These are phyloP conservation scores for Cladophialophora chaetospira DNA, from an alignment of 2,329 filamentous ascomycete genomes.

Conservation along the genomic window DNA sequence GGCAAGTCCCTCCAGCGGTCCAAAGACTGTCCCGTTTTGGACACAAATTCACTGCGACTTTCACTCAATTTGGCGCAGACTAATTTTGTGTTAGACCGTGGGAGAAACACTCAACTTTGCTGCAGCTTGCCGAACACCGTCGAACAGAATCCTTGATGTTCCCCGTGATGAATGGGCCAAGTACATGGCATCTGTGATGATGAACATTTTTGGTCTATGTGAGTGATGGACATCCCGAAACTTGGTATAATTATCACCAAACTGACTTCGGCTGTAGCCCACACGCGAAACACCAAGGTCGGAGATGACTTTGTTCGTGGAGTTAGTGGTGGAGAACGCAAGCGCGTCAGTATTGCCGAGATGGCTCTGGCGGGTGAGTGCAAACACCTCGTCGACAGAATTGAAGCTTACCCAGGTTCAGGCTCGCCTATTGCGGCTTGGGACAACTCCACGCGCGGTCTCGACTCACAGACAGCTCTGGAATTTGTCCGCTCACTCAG, in stretches of 20 bases:
- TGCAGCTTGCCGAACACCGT: slow-evolving; percentile 54
- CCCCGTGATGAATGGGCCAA: slow-evolving; percentile 22
- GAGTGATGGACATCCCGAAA: no score
- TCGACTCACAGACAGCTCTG: slow-evolving; percentile 59
- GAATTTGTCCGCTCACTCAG: slow-evolving; percentile 59
- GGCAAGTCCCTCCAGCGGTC: no score
- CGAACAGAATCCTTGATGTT: slow-evolving; percentile 35
- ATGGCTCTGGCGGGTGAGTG: slow-evolving; percentile 37
- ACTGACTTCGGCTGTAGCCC: slow-evolving; percentile 63
- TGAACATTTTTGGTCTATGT: slow-evolving; percentile 65
- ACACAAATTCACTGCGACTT: slow-evolving; percentile 40
- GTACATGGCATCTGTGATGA: slow-evolving; percentile 41
- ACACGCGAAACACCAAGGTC: slow-evolving; percentile 66
- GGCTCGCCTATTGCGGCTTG: slow-evolving; percentile 55
- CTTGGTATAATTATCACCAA: no score
- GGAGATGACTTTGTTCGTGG: slow-evolving; percentile 68
- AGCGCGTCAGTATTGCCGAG: slow-evolving; percentile 70
- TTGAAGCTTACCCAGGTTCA: background rate
- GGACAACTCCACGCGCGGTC: slow-evolving; percentile 55
- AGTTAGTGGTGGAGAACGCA: slow-evolving; percentile 69
- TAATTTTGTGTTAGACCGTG: no score
- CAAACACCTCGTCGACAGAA: background rate
- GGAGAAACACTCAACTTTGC: slow-evolving; percentile 58
- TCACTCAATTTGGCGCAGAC: slow-evolving; percentile 72
- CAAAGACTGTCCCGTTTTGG: slow-evolving; percentile 48